Evolutionary conservation across 495 filamentous ascomycete genomes (phyloP).

Genomic region (Glonium stellatum): DNA sequence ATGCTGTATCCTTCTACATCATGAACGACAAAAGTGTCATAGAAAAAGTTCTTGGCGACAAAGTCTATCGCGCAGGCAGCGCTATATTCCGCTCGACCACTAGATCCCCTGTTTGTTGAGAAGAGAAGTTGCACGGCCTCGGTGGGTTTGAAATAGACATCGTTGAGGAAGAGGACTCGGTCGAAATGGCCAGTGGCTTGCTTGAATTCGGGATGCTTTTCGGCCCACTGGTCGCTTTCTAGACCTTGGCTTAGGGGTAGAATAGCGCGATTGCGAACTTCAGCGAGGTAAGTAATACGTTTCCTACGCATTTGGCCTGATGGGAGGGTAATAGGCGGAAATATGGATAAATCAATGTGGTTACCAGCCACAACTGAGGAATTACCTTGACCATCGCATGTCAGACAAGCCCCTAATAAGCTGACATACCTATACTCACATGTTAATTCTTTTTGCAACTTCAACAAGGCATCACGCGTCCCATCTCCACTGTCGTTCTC

Average conservation of each 20-base stretch:
- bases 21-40: conserved; percentile 69
- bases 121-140: conserved; percentile 66
- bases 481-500: conserved; percentile 58
- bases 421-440: conserved; percentile 30
- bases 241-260: conserved; percentile 42
- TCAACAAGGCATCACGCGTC: conserved; percentile 38
- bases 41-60: conserved; percentile 52
- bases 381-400: conserved; percentile 34
- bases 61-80: conserved; percentile 71
- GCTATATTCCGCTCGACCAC: conserved; percentile 51
- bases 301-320: conserved; percentile 57
- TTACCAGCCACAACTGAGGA: conserved; percentile 42
- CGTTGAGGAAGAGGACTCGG: conserved; percentile 68
- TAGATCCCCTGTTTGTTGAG: conserved; percentile 53
- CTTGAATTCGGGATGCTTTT: background rate
- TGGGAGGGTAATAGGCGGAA: conserved; percentile 54
- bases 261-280: conserved; percentile 66
- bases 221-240: background rate
- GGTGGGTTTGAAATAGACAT: conserved; percentile 60
- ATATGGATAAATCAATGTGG: conserved; percentile 43
- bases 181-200: conserved; percentile 42
- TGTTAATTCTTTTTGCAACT: conserved; percentile 36
- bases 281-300: conserved; percentile 65
- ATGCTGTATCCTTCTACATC: conserved; percentile 63
- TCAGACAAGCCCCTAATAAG: background rate